phyloP scores from a whole-genome alignment of 768 basidiomycete species.

The Hebeloma cylindrosporum region DNA sequence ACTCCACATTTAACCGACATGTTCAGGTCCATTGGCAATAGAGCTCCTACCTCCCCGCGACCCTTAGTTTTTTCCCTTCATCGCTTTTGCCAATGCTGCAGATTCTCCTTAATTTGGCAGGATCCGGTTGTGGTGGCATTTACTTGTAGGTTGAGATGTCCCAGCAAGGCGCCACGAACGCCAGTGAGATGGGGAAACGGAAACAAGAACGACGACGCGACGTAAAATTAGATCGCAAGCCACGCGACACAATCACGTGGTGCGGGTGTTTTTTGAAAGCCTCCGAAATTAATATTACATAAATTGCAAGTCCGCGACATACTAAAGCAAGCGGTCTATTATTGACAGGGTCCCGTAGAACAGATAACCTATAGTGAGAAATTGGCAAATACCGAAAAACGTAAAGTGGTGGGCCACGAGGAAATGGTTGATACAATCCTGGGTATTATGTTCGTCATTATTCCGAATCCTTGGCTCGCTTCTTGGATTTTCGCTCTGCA shows the following conservation, averaged over 20 bases:
- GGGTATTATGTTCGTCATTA: conserved; percentile 12
- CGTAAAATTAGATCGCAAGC: too few relatives aligned
- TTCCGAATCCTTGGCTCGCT: conserved; percentile 23
- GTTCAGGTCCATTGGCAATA: too few relatives aligned
- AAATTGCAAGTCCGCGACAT: conserved; percentile 5
- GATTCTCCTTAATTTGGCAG: conserved; percentile 45
- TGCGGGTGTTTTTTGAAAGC: not conserved
- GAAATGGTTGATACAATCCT: too few relatives aligned
- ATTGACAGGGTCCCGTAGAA: too few relatives aligned
- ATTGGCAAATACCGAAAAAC: too few relatives aligned
- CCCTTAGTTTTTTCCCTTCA: conserved; percentile 52
- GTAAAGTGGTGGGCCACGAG: too few relatives aligned
- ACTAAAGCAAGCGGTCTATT: too few relatives aligned
- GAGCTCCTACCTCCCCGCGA: conserved; percentile 58
- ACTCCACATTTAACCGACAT: too few relatives aligned
- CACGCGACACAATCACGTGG: conserved; percentile 6
- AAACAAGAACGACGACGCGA: not conserved
- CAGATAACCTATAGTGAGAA: too few relatives aligned
- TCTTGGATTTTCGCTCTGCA: conserved; percentile 39
- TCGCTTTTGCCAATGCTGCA: conserved; percentile 37
- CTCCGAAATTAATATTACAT: not conserved
- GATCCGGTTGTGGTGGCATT: conserved; percentile 53
- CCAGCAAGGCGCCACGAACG: not conserved
- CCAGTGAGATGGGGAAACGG: not conserved
- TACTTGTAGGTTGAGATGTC: conserved; percentile 1